These are phyloP conservation scores for Bothriochloa decipiens DNA, from an alignment of 176 grass and related monocot species.

Conservation along the genomic window DNA sequence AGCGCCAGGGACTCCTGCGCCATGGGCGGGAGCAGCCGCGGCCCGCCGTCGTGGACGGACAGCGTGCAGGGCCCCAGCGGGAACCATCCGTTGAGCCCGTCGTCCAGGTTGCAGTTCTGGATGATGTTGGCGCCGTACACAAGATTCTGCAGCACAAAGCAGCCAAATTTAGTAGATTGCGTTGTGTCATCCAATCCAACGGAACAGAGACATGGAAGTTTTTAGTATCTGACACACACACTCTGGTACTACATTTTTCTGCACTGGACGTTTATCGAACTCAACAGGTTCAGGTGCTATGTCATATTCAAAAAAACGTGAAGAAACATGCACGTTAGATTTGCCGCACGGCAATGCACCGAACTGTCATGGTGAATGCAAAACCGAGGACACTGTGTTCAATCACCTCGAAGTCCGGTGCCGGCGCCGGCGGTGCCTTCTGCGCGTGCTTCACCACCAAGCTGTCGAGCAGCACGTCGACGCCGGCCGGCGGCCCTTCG, in stretches of 20 bases:
- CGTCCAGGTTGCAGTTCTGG: constrained; percentile 69
- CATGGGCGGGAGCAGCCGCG: constrained; percentile 69
- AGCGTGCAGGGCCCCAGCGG: constrained; percentile 65
- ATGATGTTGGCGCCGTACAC: constrained; percentile 76
- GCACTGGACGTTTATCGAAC: too few relatives aligned
- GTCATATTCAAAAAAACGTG: constrained; percentile 20
- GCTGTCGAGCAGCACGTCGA: constrained; percentile 78
- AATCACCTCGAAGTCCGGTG: constrained; percentile 69
- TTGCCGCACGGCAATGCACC: neutral
- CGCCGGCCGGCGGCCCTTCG: constrained; percentile 67
- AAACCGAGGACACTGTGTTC: neutral
- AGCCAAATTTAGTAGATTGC: neutral
- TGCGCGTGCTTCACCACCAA: constrained; percentile 78
- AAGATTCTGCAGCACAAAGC: constrained; percentile 52
- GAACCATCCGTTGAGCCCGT: constrained; percentile 70
- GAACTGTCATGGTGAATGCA: neutral
- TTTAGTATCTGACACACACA: too few relatives aligned
- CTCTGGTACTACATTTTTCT: too few relatives aligned
- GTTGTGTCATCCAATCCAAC: neutral
- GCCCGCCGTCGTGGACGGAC: constrained; percentile 55
- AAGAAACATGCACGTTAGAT: constrained; percentile 10
- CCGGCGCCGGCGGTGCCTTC: constrained; percentile 53
- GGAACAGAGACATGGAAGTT: neutral
- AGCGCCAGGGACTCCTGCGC: constrained; percentile 59
- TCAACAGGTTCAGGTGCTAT: neutral